Percentiles rank a stretch among this genome's conserved stretches.
These are phyloP conservation scores for Acorus calamus DNA, from an alignment of 106 monocot genomes.

Conservation along the genomic window DNA sequence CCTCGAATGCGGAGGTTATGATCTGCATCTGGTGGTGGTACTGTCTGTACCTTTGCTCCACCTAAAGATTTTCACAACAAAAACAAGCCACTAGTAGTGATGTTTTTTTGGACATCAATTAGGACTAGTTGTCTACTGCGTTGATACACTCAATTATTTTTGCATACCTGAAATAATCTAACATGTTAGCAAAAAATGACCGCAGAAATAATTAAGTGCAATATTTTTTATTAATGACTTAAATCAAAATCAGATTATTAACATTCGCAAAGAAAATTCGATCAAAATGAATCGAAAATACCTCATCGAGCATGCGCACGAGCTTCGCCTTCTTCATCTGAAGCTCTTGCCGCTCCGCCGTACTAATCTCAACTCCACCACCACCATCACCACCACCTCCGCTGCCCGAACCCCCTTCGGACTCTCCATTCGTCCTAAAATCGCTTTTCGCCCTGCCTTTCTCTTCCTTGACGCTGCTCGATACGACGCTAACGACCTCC, in stretches of 20 bases:
- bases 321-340: constrained; percentile 99
- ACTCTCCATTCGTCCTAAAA: constrained; percentile 5
- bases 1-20: constrained; percentile 68
- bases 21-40: constrained; percentile 87
- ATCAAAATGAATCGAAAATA: too few species aligned
- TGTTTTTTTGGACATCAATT: too few species aligned
- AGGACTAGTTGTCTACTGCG: too few species aligned
- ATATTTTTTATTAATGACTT: too few species aligned
- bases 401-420: not conserved
- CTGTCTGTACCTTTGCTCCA: constrained; percentile 81
- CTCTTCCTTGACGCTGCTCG: constrained; percentile 17
- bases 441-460: not conserved
- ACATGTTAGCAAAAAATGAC: too few species aligned
- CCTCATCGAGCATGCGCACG: constrained; percentile 83
- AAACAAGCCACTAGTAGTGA: not conserved
- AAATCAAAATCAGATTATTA: too few species aligned
- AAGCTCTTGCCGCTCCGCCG: constrained; percentile 75
- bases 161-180: too few species aligned
- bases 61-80: constrained; percentile 23
- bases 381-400: constrained; percentile 6
- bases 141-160: too few species aligned
- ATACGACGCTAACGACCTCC: constrained; percentile 71
- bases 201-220: not conserved
- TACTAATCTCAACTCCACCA: constrained; percentile 31
- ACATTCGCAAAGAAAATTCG: too few species aligned